phyloP scores from a whole-genome alignment of 257 asterid species.

The Solanum lycopersicoides region DNA sequence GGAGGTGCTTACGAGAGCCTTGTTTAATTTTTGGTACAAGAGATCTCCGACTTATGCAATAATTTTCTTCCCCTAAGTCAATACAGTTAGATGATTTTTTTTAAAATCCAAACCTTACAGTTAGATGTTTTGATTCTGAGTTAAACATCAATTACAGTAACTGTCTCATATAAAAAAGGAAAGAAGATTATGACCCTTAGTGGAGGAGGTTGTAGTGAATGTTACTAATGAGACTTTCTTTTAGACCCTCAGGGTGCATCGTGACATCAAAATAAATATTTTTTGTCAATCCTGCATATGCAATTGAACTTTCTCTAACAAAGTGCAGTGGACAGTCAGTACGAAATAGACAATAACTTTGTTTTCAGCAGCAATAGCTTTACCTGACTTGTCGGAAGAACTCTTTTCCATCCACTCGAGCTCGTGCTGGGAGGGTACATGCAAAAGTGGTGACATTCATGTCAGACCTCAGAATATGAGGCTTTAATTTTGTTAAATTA shows the following conservation, averaged over 20 bases:
- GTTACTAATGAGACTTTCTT: background rate
- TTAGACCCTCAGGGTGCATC: background rate
- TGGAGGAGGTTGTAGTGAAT: background rate
- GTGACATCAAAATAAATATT: background rate
- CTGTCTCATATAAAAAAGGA: background rate
- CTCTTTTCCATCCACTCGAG: constrained; percentile 96
- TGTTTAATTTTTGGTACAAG: background rate
- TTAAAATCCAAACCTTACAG: background rate
- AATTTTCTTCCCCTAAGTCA: background rate
- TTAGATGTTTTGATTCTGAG: background rate
- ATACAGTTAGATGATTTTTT: background rate
- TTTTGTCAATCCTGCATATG: background rate
- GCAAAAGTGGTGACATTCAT: background rate
- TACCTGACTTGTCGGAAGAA: constrained; percentile 99
- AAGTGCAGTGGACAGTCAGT: background rate
- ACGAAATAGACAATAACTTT: background rate
- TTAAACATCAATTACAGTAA: background rate
- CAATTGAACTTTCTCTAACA: background rate
- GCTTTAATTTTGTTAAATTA: background rate
- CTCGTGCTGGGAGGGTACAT: constrained; percentile 34
- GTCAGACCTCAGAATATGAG: background rate
- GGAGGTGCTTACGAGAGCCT: background rate
- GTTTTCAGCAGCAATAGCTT: background rate
- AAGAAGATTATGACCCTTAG: background rate
- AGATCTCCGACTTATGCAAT: background rate